phyloP scores from a whole-genome alignment of 352 stramenopile species.

The Phytopythium helicoides region DNA sequence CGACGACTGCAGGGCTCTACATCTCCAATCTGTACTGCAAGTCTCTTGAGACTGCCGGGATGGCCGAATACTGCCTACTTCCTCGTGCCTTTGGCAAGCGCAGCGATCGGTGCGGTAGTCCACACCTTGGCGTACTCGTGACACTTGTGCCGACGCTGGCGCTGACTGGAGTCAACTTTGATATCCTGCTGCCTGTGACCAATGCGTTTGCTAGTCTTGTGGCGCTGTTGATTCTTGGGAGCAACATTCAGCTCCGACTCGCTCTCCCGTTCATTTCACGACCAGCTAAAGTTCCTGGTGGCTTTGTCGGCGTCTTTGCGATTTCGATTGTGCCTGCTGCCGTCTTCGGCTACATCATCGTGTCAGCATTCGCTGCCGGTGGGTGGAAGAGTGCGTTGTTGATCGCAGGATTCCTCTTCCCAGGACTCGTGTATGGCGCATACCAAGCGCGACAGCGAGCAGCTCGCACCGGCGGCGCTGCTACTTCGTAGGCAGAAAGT shows the following conservation, averaged over 20 bases:
- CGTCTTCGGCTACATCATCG: conserved; percentile 14
- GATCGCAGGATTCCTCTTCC: conserved; percentile 8
- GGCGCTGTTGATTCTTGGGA: conserved; percentile 77
- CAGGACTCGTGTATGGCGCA: conserved; percentile 7
- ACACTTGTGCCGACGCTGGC: conserved; percentile 20
- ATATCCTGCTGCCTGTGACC: conserved; percentile 64
- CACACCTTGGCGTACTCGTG: conserved; percentile 16
- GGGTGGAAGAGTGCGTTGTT: conserved; percentile 8
- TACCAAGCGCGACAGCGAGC: conserved; percentile 4
- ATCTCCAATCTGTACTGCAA: conserved; percentile 88
- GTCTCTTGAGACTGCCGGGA: conserved; percentile 70
- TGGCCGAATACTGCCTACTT: conserved; percentile 73
- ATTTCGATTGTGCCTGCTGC: conserved; percentile 16
- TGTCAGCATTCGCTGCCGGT: conserved; percentile 8
- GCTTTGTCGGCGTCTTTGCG: conserved; percentile 11
- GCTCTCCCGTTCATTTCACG: conserved; percentile 41
- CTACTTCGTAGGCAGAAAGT: not conserved
- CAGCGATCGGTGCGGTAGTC: conserved; percentile 19
- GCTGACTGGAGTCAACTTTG: conserved; percentile 34
- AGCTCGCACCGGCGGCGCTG: not conserved
- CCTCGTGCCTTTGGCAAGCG: conserved; percentile 63
- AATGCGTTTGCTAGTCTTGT: conserved; percentile 84
- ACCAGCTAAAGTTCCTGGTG: conserved; percentile 28
- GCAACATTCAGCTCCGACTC: conserved; percentile 81
- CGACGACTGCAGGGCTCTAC: conserved; percentile 88